phyloP scores from a whole-genome alignment of 805 yeast genomes.

The Kodamaea laetipori region DNA sequence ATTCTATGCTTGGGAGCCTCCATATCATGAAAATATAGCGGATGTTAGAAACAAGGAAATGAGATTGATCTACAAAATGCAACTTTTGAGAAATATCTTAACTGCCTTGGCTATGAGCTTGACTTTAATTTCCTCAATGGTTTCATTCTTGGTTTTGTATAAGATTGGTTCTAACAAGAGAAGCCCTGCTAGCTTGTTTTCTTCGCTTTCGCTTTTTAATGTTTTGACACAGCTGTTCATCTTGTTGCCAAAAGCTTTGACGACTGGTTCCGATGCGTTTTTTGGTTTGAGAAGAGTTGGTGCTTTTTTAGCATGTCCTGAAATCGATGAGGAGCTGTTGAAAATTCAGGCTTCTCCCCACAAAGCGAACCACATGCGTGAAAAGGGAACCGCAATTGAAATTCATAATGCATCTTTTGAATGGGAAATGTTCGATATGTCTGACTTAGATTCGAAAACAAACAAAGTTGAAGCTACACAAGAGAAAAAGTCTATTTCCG shows the following conservation, averaged over 20 bases:
- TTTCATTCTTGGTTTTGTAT: slow-evolving; percentile 45
- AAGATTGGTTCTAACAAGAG: slow-evolving; percentile 32
- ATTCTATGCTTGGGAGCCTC: slow-evolving; percentile 88
- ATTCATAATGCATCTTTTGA: slow-evolving; percentile 58
- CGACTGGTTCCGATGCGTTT: slow-evolving; percentile 67
- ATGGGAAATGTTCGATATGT: slow-evolving; percentile 53
- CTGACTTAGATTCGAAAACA: slow-evolving; percentile 19
- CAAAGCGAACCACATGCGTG: slow-evolving; percentile 25
- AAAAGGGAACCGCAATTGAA: slow-evolving; percentile 44
- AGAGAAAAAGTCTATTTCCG: slow-evolving; percentile 31
- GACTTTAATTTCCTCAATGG: slow-evolving; percentile 72
- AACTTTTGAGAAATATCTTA: slow-evolving; percentile 60
- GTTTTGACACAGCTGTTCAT: slow-evolving; percentile 62
- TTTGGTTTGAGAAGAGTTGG: slow-evolving; percentile 63
- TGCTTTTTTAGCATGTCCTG: slow-evolving; percentile 50
- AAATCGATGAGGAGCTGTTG: slow-evolving; percentile 37
- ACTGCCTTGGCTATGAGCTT: slow-evolving; percentile 68
- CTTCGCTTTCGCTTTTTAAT: slow-evolving; percentile 70
- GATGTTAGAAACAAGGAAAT: slow-evolving; percentile 64
- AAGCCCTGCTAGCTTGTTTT: slow-evolving; percentile 64
- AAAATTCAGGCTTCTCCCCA: slow-evolving; percentile 29
- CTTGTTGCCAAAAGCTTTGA: slow-evolving; percentile 69
- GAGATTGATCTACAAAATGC: slow-evolving; percentile 59
- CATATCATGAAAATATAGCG: slow-evolving; percentile 63
- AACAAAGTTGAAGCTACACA: too few relatives aligned